A percentile compares a stretch with the other conserved stretches of the same genome.
Conservation (phyloP, 257 asterid genomes). For the Dorcoceras hygrometricum region DNA sequence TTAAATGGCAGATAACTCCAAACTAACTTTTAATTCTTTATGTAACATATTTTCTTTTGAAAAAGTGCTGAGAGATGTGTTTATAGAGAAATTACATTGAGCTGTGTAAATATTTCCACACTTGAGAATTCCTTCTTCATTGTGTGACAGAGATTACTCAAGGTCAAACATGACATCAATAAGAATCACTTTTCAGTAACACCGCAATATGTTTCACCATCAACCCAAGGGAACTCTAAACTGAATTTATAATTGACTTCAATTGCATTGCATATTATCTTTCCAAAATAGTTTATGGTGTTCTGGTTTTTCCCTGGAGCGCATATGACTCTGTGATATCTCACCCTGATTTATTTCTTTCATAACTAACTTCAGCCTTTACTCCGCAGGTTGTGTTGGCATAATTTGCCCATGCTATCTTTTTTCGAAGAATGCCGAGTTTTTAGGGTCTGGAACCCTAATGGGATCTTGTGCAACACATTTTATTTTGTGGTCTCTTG, state of each 20-base stretch:
- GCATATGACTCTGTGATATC: background rate
- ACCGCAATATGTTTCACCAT: background rate
- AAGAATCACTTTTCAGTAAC: background rate
- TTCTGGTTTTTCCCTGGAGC: background rate
- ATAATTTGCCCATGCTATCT: constrained; percentile 84
- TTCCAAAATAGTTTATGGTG: constrained; percentile 7
- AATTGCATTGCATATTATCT: background rate
- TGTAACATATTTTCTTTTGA: constrained; percentile 5
- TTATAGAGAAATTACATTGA: constrained; percentile 6
- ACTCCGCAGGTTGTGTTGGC: constrained; percentile 68
- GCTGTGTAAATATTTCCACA: constrained; percentile 10
- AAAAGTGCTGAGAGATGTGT: constrained; percentile 1
- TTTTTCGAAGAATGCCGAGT: constrained; percentile 74
- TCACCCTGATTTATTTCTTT: constrained; percentile 6
- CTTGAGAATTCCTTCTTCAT: background rate
- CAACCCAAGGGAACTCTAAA: background rate
- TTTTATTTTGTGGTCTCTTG: constrained; percentile 69
- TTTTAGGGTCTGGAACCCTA: constrained; percentile 46
- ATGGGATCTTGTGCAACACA: constrained; percentile 72
- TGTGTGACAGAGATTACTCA: constrained; percentile 7
- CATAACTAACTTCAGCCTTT: constrained; percentile 21
- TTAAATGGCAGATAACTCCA: background rate
- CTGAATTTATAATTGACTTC: background rate
- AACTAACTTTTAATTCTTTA: background rate
- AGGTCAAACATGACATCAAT: constrained; percentile 11